Conservation (phyloP, 164 flowering plant genomes). For the Liriodendron chinense region DNA sequence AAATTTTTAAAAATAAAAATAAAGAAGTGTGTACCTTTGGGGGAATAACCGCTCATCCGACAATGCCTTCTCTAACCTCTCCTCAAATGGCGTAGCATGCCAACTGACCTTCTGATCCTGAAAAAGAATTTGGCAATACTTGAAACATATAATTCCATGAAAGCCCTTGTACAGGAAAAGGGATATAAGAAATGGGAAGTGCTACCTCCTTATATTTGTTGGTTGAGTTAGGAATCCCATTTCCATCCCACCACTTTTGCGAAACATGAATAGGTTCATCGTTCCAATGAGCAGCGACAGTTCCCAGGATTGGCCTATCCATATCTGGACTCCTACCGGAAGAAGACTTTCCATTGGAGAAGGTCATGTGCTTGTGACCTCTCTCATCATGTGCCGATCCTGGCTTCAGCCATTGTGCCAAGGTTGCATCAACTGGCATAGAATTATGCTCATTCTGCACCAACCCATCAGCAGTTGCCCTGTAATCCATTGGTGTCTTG, state of each 20-base stretch:
- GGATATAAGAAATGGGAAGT: background rate
- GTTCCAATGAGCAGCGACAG: slow-evolving; percentile 81
- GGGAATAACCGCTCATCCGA: slow-evolving; percentile 63
- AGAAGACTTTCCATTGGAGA: slow-evolving; percentile 21
- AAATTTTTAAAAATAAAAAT: too few species aligned
- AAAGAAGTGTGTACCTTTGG: slow-evolving; percentile 45
- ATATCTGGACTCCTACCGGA: slow-evolving; percentile 31
- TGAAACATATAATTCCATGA: background rate
- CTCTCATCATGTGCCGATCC: slow-evolving; percentile 20
- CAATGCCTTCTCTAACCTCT: slow-evolving; percentile 88
- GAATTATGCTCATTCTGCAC: slow-evolving; percentile 14
- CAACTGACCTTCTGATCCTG: slow-evolving; percentile 97
- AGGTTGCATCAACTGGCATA: slow-evolving; percentile 42
- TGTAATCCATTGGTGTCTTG: slow-evolving; percentile 6
- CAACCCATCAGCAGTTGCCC: slow-evolving; percentile 18
- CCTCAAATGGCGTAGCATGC: slow-evolving; percentile 99
- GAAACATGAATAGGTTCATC: slow-evolving; percentile 45
- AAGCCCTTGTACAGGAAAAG: background rate
- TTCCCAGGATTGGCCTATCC: slow-evolving; percentile 83
- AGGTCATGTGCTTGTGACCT: slow-evolving; percentile 6
- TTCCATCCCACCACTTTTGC: slow-evolving; percentile 85
- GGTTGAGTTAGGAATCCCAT: slow-evolving; percentile 97
- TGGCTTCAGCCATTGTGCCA: slow-evolving; percentile 65
- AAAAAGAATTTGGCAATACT: background rate
- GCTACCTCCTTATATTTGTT: slow-evolving; percentile 92